Conservation (phyloP, 306 rosid genomes). For the Fragaria nilgerrensis region DNA sequence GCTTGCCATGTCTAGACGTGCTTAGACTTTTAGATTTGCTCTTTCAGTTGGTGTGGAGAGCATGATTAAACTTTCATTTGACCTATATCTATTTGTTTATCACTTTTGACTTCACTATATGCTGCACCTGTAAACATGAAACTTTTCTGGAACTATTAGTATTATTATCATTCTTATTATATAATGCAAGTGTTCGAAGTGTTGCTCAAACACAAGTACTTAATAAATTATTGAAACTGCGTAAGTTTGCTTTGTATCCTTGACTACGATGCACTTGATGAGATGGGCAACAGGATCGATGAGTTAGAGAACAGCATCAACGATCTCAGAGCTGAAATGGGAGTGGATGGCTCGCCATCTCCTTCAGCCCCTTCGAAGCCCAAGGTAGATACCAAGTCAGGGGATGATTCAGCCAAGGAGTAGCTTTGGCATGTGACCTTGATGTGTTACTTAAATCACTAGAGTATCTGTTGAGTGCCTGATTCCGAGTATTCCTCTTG, state of each 20-base stretch:
- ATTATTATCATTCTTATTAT: neutral
- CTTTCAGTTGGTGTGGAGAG: neutral
- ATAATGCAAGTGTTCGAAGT: neutral
- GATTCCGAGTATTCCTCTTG: neutral
- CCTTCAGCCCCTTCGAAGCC: constrained; percentile 25
- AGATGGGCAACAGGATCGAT: constrained; percentile 49
- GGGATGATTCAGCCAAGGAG: constrained; percentile 27
- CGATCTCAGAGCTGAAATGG: constrained; percentile 45
- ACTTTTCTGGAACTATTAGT: neutral
- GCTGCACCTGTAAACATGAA: neutral
- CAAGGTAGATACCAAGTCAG: constrained; percentile 26
- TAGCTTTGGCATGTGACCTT: neutral
- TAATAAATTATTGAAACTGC: neutral
- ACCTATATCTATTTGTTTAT: constrained; percentile 7
- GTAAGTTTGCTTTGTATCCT: constrained; percentile 22
- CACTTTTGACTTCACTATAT: neutral
- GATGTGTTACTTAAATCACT: neutral
- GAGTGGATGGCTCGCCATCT: constrained; percentile 35
- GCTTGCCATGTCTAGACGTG: neutral
- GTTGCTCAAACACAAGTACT: neutral
- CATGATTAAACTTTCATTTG: neutral
- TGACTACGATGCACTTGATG: constrained; percentile 43
- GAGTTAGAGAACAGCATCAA: constrained; percentile 52
- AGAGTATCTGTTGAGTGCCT: constrained; percentile 5
- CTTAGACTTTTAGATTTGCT: neutral